A percentile compares a stretch with the other conserved stretches of the same genome.
These are phyloP conservation scores for Yamadazyma tumulicola DNA, from an alignment of 805 yeast genomes.

Conservation along the genomic window DNA sequence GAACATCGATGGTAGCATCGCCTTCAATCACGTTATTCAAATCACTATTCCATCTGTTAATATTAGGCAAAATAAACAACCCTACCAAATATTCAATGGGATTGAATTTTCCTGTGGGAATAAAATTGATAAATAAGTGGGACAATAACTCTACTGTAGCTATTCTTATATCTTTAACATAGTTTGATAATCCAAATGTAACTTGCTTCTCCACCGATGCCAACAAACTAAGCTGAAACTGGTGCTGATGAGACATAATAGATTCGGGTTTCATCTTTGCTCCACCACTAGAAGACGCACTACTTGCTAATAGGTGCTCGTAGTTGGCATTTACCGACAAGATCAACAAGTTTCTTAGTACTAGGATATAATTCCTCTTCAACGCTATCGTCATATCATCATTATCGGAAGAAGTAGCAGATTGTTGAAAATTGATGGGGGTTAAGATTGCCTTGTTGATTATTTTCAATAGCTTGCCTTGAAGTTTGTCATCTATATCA, in stretches of 20 bases:
- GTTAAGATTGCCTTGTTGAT: constrained; percentile 24
- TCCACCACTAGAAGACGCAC: constrained; percentile 33
- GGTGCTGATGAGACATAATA: constrained; percentile 38
- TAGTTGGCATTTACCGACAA: constrained; percentile 34
- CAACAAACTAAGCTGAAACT: constrained; percentile 29
- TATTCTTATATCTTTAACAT: constrained; percentile 31
- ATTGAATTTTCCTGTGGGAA: constrained; percentile 36
- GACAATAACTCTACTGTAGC: constrained; percentile 37
- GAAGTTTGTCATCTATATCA: constrained; percentile 40
- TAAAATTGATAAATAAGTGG: constrained; percentile 30
- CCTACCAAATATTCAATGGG: constrained; percentile 32
- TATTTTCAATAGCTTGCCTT: constrained; percentile 32
- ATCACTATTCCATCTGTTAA: constrained; percentile 27
- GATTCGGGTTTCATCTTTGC: constrained; percentile 41
- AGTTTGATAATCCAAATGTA: constrained; percentile 28
- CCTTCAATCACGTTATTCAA: constrained; percentile 13
- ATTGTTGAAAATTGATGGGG: constrained; percentile 16
- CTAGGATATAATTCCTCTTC: constrained; percentile 30
- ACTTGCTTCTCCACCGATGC: constrained; percentile 27
- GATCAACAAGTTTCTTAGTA: constrained; percentile 28
- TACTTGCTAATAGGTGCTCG: constrained; percentile 32
- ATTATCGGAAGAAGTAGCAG: constrained; percentile 13
- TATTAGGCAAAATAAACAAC: constrained; percentile 29
- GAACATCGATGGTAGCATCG: constrained; percentile 1
- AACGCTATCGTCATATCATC: constrained; percentile 15